Percentiles rank a stretch among this genome's conserved stretches.
Conservation (phyloP, 106 monocot species). For the Platanthera zijinensis region DNA sequence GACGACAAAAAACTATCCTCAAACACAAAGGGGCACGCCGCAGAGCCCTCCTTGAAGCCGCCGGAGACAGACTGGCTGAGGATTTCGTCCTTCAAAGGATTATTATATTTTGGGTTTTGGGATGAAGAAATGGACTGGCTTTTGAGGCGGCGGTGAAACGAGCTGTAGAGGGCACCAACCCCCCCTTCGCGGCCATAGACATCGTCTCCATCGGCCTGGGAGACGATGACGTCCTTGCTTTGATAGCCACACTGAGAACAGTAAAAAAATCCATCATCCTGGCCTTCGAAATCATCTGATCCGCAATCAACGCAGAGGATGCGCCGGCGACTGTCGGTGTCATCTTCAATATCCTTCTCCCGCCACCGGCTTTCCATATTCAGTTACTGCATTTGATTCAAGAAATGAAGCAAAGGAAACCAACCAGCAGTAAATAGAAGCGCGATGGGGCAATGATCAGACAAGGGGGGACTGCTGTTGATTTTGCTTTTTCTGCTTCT, state of each 20-base stretch:
- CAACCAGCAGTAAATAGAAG: not conserved
- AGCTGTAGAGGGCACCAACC: conserved; percentile 29
- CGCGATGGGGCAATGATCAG: not conserved
- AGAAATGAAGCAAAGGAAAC: not conserved
- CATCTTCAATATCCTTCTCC: too few relatives aligned
- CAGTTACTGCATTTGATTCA: not conserved
- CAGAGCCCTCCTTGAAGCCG: not conserved
- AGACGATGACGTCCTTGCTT: conserved; percentile 26
- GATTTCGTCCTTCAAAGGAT: conserved; percentile 10
- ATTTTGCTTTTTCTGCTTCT: conserved; percentile 12
- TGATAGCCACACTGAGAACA: conserved; percentile 38
- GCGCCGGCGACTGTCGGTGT: not conserved
- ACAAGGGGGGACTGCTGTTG: not conserved
- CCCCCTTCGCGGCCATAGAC: not conserved
- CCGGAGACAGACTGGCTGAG: not conserved
- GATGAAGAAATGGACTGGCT: not conserved
- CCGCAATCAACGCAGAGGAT: conserved; percentile 42
- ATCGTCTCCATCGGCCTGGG: conserved; percentile 31
- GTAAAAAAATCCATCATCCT: conserved; percentile 53
- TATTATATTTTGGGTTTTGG: not conserved
- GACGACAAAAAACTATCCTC: conserved; percentile 19
- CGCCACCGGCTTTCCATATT: too few relatives aligned
- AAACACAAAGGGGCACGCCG: conserved; percentile 6
- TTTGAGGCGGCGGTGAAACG: conserved; percentile 12
- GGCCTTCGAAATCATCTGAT: conserved; percentile 18